These are phyloP conservation scores for Draba incana DNA, from an alignment of 345 rosid species.

Conservation along the genomic window DNA sequence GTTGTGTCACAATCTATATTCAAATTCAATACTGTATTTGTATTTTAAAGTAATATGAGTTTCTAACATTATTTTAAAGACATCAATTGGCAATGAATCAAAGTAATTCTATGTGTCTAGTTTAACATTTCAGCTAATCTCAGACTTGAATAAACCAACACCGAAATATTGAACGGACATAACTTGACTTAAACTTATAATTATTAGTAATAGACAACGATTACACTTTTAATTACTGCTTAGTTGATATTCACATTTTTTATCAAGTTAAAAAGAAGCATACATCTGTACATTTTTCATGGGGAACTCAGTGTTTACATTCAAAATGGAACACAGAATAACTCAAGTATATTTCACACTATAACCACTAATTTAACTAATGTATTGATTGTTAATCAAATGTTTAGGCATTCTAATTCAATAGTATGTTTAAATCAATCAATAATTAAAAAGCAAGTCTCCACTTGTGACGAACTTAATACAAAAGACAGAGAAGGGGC, in stretches of 20 bases:
- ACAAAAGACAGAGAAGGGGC: constrained; percentile 23
- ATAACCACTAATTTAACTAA: not conserved
- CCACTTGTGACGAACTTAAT: constrained; percentile 42
- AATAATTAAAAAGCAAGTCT: constrained; percentile 24
- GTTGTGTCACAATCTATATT: too few species aligned
- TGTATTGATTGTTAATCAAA: constrained; percentile 14
- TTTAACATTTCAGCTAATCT: too few species aligned
- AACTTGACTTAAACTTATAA: too few species aligned
- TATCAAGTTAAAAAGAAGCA: constrained; percentile 1
- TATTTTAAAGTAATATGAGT: too few species aligned
- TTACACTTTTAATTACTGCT: not conserved
- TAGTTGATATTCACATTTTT: too few species aligned
- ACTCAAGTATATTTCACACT: constrained; percentile 25
- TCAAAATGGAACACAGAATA: constrained; percentile 16
- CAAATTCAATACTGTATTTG: too few species aligned
- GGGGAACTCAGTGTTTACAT: constrained; percentile 18
- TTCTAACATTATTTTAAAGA: too few species aligned
- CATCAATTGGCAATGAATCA: too few species aligned
- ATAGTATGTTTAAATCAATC: not conserved
- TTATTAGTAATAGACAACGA: not conserved
- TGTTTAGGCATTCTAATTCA: not conserved
- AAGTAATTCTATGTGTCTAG: too few species aligned
- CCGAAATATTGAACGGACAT: too few species aligned
- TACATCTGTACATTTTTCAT: constrained; percentile 19
- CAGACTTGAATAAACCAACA: too few species aligned